phyloP scores from a whole-genome alignment of 2,329 filamentous ascomycete genomes.

The Blastomyces parvus region DNA sequence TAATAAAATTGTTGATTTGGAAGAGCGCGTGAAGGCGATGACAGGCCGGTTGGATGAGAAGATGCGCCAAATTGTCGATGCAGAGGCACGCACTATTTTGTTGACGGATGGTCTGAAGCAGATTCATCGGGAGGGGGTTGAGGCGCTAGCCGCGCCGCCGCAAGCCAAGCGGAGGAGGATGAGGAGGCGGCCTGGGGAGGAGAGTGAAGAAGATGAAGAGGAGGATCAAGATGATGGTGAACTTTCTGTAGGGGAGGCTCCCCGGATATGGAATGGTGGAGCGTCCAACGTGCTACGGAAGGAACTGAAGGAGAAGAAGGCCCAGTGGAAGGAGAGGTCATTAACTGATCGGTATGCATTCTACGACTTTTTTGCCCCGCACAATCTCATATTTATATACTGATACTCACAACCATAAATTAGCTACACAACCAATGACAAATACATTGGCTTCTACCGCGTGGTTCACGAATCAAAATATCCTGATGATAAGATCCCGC shows the following conservation, averaged over 20 bases:
- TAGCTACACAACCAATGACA: conserved; percentile 49
- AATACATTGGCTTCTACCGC: conserved; percentile 52
- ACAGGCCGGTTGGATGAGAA: conserved; percentile 49
- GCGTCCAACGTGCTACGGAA: conserved; percentile 26
- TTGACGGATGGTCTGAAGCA: conserved; percentile 38
- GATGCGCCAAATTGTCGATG: conserved; percentile 51
- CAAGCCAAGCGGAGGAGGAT: conserved; percentile 23
- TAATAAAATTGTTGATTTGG: conserved; percentile 34
- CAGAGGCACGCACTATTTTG: conserved; percentile 38
- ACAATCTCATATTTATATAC: conserved; percentile 9
- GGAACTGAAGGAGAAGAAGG: conserved; percentile 26
- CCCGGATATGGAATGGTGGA: not conserved
- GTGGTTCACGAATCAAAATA: conserved; percentile 53
- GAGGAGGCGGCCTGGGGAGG: conserved; percentile 32
- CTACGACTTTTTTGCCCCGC: conserved; percentile 3
- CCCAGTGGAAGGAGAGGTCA: conserved; percentile 30
- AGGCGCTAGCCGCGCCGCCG: conserved; percentile 23
- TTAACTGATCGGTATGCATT: conserved; percentile 34
- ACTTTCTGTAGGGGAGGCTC: conserved; percentile 10
- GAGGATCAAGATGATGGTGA: conserved; percentile 39
- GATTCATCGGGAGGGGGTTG: conserved; percentile 31
- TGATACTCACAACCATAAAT: conserved; percentile 14
- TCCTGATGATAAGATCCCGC: conserved; percentile 42
- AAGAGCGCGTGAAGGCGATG: conserved; percentile 41
- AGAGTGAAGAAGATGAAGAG: conserved; percentile 25